Evolutionary conservation across 169 alveolate species (phyloP).

Genomic region (Eimeria zaria): DNA sequence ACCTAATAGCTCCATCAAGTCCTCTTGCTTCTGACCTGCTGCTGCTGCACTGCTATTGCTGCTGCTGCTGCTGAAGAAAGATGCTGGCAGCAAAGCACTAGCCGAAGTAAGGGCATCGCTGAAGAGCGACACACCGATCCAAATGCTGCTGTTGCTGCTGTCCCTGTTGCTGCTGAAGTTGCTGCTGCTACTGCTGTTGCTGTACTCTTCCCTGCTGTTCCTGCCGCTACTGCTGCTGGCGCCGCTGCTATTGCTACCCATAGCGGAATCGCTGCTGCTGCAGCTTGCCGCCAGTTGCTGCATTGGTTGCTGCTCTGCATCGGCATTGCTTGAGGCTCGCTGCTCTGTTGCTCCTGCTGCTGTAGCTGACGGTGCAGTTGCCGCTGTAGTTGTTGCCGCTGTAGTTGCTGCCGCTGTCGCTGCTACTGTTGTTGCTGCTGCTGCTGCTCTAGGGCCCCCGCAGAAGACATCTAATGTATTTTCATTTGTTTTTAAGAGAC

Average conservation of each 20-base stretch:
- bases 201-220: not conserved
- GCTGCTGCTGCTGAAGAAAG: constrained; percentile 13
- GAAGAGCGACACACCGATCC: not conserved
- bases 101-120: not conserved
- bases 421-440: not conserved
- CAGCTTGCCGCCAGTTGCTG: not conserved
- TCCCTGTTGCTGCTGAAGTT: not conserved
- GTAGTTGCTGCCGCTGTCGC: not conserved
- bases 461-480: not conserved
- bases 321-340: not conserved
- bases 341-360: not conserved
- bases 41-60: constrained; percentile 10
- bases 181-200: not conserved
- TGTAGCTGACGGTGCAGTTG: not conserved
- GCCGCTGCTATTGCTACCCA: not conserved
- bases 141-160: not conserved
- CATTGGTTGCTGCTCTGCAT: not conserved
- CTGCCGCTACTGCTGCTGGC: not conserved
- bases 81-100: constrained; percentile 11
- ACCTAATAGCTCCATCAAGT: constrained; percentile 13
- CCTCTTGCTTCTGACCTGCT: constrained; percentile 1
- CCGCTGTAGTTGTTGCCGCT: not conserved
- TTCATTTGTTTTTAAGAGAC: not conserved
- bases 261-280: not conserved
- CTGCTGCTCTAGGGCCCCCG: not conserved